phyloP scores from a whole-genome alignment of 2,329 filamentous ascomycete species.

The Phialophora chinensis region DNA sequence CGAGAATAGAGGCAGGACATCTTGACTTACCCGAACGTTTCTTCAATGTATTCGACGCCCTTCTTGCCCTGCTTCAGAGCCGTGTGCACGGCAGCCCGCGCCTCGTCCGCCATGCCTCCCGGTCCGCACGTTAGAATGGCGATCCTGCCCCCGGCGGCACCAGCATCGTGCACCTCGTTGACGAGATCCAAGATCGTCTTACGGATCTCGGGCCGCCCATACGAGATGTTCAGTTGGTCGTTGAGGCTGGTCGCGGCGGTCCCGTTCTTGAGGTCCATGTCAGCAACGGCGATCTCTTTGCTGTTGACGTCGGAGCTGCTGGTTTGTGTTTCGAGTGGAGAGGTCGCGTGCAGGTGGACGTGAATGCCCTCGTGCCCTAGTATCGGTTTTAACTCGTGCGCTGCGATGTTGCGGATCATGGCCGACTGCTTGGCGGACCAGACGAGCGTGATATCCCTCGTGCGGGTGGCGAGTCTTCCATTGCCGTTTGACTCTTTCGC shows the following conservation, averaged over 20 bases:
- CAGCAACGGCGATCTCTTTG: background rate
- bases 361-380: slow-evolving; percentile 43
- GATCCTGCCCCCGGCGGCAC: slow-evolving; percentile 40
- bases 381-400: slow-evolving; percentile 41
- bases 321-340: background rate
- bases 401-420: slow-evolving; percentile 43
- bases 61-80: slow-evolving; percentile 45
- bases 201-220: slow-evolving; percentile 49
- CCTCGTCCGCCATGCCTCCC: slow-evolving; percentile 53
- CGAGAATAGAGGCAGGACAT: background rate
- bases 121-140: slow-evolving; percentile 56
- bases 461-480: slow-evolving; percentile 28
- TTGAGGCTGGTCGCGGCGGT: slow-evolving; percentile 5
- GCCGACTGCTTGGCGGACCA: slow-evolving; percentile 45
- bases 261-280: slow-evolving; percentile 24
- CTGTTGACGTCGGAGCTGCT: background rate
- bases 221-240: slow-evolving; percentile 40
- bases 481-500: background rate
- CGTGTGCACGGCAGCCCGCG: slow-evolving; percentile 48
- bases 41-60: slow-evolving; percentile 54
- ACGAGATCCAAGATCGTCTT: slow-evolving; percentile 45
- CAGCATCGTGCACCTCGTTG: slow-evolving; percentile 41
- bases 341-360: slow-evolving; percentile 44
- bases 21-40: slow-evolving; percentile 50
- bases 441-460: slow-evolving; percentile 44